Evolutionary conservation across 805 yeast genomes (phyloP), one percentile per base, ranked within the genome.

Genomic region (Lachancea lanzarotensis): DNA sequence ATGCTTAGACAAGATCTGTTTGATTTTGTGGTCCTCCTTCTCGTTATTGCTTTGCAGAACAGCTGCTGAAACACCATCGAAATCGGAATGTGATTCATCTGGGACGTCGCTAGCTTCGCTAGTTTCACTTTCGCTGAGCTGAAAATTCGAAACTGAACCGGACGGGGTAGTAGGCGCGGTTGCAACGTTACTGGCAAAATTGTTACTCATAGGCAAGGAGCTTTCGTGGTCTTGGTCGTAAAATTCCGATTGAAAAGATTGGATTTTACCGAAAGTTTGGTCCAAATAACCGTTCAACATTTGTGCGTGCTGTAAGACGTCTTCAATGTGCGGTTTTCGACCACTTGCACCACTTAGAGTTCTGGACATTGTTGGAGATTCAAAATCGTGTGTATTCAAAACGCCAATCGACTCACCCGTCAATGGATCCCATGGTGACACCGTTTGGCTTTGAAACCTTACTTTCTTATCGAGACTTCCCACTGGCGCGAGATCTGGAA

Each of bases 81-180:
- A 40, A 31, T 35, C 41, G 9, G 37, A 29, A 17, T 31, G 20
- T 12, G 16, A 18, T 8, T 41, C 46, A 19, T 44, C 45, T 17
- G 29, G 30, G 7, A n/a, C 25, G 17, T 47, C 47, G 36, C 47
- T 38, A 5, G 27, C 31, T 17, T 52, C 60, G 29, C 43, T 38
- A 5, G 27, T 30, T 17, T 52, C 60, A 26, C 43, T 38, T n/a
- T 56, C 66, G 42, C 63, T 60, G 35, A 61, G 43, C 16, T 51
- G 57, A 32, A 61, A 61, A 40, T 61, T 61, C 3, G 66, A 59
- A 16, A 50, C 45, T 2, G 62, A 56, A 2, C 58, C 62, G n/a
- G 50, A 44, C 16, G 45, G 27, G 16, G 49, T 38, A 10, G 43
- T 42, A 13, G 43, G 44, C n/a, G 45, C 47, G 3, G 47, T 47